Base-by-base conservation (phyloP, 805 yeast species). In the Ogataea kodamae region DNA sequence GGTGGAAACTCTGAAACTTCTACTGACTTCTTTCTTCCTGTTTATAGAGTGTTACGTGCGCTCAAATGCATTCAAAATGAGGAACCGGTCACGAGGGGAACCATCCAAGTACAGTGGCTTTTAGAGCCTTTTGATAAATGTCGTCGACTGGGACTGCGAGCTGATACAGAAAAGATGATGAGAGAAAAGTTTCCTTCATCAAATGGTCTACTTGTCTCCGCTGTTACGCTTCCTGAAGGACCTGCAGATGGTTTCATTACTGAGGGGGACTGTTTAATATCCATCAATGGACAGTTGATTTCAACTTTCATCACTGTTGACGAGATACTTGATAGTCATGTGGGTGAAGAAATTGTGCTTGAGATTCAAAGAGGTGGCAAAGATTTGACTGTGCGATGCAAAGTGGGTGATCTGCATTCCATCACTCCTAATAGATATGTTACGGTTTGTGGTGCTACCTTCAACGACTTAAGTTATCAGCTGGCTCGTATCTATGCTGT, bases 1-100 rank as follows among this genome's bases (percentile, higher is more conserved):
- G 97, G 97, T 52, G 97, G 97, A 3, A 76, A 84, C 5, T 74
- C 88, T 1, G 92, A 84, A 46, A 89, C 96, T 1, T 85, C 96
- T 0, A 89, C 96, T 0, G 97, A 89, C 62, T 89, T 85, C 63
- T 89, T 89, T 54, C 61, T 89, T 31, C 97, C 97, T 0, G 75
- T 89, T 6, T 79, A 78, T 58, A 68, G 96, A 53, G 94, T 89
- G 2, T 61, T 76, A 41, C 74, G 97, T 44, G 96, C 96, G 0
- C 69, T 89, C 44, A 64, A 65, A 40, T 85, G 95, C 50, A 61
- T 88, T 15, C 95, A 84, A 56, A 49, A 60, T 3, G 52, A 59
- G 0, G 19, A 45, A 18, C 76, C 80, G 1, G 76, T 89, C 24
- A 76, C 94, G 0, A 74, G 97, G 62, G 97, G 97, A 42, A 88